These are phyloP conservation scores for Thermothelomyces thermophilus DNA, from an alignment of 2,329 filamentous ascomycete species.

Conservation along the genomic window DNA sequence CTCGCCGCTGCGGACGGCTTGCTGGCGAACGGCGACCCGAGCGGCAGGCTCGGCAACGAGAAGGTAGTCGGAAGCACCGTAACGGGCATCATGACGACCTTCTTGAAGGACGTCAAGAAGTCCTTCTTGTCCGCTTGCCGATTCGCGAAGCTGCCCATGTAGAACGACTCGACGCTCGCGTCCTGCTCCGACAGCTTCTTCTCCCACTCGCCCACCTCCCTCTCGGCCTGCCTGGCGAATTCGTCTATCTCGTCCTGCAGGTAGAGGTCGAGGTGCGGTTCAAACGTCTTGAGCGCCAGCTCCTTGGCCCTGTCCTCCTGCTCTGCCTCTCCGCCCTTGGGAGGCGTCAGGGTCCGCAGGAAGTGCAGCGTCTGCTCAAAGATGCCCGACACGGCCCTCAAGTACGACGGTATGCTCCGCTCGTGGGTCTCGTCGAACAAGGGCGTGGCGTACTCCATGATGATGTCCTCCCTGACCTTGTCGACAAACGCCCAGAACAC, in stretches of 20 bases:
- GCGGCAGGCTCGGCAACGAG: conserved; percentile 52
- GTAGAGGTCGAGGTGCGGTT: conserved; percentile 90
- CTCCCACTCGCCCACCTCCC: conserved; percentile 79
- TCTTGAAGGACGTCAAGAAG: conserved; percentile 93
- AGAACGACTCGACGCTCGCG: conserved; percentile 83
- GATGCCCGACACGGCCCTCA: conserved; percentile 78
- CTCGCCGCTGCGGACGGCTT: conserved; percentile 34
- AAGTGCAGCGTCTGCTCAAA: conserved; percentile 83
- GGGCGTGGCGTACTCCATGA: conserved; percentile 78
- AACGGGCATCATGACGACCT: conserved; percentile 98
- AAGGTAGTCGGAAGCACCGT: conserved; percentile 64
- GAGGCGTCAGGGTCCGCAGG: conserved; percentile 61
- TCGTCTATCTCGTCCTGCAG: conserved; percentile 83
- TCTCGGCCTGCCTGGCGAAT: conserved; percentile 70
- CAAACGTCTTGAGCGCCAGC: conserved; percentile 68
- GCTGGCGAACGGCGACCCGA: conserved; percentile 50
- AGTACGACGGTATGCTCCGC: conserved; percentile 65
- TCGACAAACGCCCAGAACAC: conserved; percentile 76
- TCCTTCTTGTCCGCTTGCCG: conserved; percentile 93
- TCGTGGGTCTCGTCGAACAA: conserved; percentile 84
- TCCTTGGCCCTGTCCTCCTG: conserved; percentile 60
- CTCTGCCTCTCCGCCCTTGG: conserved; percentile 46
- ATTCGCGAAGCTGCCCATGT: conserved; percentile 93
- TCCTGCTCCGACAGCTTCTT: conserved; percentile 87
- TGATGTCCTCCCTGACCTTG: conserved; percentile 74